phyloP scores from a whole-genome alignment of 768 basidiomycete genomes.

The Tephrocybe sp. region DNA sequence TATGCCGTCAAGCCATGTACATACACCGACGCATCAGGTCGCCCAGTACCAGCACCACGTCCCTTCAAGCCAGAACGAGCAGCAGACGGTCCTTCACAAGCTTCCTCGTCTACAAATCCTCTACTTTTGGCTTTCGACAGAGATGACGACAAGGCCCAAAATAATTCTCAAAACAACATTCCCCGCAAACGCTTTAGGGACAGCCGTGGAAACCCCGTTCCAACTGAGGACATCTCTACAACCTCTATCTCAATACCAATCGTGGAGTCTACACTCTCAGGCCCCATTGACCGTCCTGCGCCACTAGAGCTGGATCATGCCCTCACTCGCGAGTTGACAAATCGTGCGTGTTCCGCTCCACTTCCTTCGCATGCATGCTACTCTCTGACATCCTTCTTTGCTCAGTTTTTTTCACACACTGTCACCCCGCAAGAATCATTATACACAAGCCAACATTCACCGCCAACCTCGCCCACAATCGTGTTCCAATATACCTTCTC shows the following conservation, averaged over 20 bases:
- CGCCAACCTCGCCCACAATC: conserved; percentile 60
- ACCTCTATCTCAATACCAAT: conserved; percentile 26
- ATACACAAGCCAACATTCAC: conserved; percentile 82
- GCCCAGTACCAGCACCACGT: conserved; percentile 74
- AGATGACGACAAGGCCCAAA: conserved; percentile 39
- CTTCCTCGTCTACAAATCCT: conserved; percentile 23
- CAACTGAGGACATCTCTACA: conserved; percentile 33
- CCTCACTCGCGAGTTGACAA: conserved; percentile 72
- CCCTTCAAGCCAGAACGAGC: conserved; percentile 44
- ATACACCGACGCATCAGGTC: conserved; percentile 78
- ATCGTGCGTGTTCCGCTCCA: conserved; percentile 46
- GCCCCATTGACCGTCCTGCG: conserved; percentile 40
- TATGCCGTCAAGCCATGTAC: conserved; percentile 81
- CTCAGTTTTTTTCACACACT: conserved; percentile 36
- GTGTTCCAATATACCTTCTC: conserved; percentile 69
- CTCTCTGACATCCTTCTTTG: conserved; percentile 12
- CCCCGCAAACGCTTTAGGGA: conserved; percentile 53
- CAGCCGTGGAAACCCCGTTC: conserved; percentile 36
- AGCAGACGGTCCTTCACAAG: conserved; percentile 23
- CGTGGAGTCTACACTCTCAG: conserved; percentile 39
- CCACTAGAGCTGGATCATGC: conserved; percentile 54
- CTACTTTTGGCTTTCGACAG: conserved; percentile 24
- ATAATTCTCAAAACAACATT: conserved; percentile 8
- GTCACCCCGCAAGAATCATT: conserved; percentile 73
- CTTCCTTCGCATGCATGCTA: conserved; percentile 6